Base-by-base conservation (phyloP, 257 asterid species). In the Coffea canephora region DNA sequence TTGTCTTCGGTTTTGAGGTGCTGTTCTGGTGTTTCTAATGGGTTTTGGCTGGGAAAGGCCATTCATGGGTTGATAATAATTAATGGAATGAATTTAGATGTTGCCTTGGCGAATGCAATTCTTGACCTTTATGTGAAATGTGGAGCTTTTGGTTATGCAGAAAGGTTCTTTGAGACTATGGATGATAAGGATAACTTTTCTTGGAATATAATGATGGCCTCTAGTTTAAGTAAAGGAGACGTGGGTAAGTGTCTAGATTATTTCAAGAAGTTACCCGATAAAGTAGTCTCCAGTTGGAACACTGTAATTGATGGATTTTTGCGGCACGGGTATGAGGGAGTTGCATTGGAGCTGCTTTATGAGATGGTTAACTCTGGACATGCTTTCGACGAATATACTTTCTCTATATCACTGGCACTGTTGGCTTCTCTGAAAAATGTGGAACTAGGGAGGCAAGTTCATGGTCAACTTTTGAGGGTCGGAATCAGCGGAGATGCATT, bases 121-220 rank as follows among this genome's bases (percentile, higher is more conserved):
- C 98, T 93, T 71, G 96, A 93, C 83, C 86, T 91, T 81, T 93
- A 91, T 83, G 88, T 85, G 19, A 93, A 91, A 78, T 84, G 81
- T 75, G 86, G 87, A 31, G 75, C 69, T 69, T 84, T 74, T 69
- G 84, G 79, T 81, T 87, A 85, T 80, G 90, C 86, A 54, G 78
- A 79, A 8, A 79, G 85, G 69, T 82, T 90, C 23, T 91, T 93
- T 65, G 86, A 82, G 25, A 75, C 31, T 78, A 91, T 90, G 96
- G 86, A 45, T 59, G 85, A 50, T 61, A 93, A 74, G 84, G 87
- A 90, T 79, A 74, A 82, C 0, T 83, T 87, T 74, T 91, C 98
- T 19, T 93, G 98, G 97, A 93, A 93, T 77, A 90, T 93, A 85
- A 89, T 86, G 87, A 84, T 93, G 92, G 89, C 88, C 36, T 88